These are phyloP conservation scores for Dendrobium huoshanense DNA, from an alignment of 106 monocot genomes.

Conservation along the genomic window DNA sequence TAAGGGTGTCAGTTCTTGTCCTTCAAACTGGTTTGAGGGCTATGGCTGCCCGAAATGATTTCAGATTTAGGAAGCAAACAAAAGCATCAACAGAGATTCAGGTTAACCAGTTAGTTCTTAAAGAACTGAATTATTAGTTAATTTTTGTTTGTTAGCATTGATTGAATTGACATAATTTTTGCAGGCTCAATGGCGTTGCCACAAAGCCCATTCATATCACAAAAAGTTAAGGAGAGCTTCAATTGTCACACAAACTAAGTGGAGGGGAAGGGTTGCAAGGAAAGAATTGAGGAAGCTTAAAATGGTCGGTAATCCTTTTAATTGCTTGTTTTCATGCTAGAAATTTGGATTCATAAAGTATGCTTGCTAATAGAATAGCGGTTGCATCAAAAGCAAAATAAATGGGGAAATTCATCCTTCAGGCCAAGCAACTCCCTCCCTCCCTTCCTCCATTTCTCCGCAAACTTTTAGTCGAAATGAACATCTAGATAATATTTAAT, in stretches of 20 bases:
- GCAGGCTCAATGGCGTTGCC: conserved; percentile 67
- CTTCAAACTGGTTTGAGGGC: conserved; percentile 83
- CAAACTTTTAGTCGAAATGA: too few relatives aligned
- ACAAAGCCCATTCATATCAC: conserved; percentile 57
- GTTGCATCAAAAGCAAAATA: neutral
- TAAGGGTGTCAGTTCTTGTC: conserved; percentile 53
- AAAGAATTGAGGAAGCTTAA: conserved; percentile 93
- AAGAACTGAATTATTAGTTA: neutral
- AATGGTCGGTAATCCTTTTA: conserved; percentile 49
- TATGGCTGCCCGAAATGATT: conserved; percentile 73
- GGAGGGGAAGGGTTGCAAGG: conserved; percentile 89
- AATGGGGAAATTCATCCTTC: neutral
- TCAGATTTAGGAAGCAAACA: conserved; percentile 54
- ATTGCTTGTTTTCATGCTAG: neutral
- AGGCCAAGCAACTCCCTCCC: neutral
- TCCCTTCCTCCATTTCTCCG: too few relatives aligned
- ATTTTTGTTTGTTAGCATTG: conserved; percentile 5
- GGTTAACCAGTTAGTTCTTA: conserved; percentile 27
- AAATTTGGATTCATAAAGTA: neutral
- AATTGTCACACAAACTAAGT: conserved; percentile 73
- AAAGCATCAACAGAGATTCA: conserved; percentile 73
- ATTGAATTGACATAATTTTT: neutral
- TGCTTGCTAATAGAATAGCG: neutral
- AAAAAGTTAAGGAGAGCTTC: conserved; percentile 62
- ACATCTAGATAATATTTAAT: too few relatives aligned